Conservation (phyloP, 106 monocot species). For the Amphibolis antarctica region DNA sequence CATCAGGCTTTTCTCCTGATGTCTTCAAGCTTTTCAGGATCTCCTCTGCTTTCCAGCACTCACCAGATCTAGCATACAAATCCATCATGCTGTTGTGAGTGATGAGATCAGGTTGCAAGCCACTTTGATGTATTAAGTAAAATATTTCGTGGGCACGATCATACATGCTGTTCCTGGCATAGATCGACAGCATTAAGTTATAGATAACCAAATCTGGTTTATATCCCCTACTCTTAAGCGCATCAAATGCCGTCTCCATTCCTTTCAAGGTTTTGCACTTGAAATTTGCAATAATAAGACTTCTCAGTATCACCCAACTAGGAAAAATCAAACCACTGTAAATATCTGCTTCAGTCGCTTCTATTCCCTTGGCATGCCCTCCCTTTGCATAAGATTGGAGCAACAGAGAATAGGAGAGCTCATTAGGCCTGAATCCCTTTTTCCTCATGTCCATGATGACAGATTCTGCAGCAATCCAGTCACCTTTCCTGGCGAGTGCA, state of each 20-base stretch:
- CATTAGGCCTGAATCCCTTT: conserved; percentile 83
- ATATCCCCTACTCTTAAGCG: conserved; percentile 60
- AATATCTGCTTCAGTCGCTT: conserved; percentile 51
- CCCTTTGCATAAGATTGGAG: conserved; percentile 70
- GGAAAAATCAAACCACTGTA: conserved; percentile 58
- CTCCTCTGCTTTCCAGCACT: conserved; percentile 82
- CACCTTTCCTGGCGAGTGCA: conserved; percentile 70
- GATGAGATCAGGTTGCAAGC: conserved; percentile 65
- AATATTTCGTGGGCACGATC: conserved; percentile 67
- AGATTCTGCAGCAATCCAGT: conserved; percentile 62
- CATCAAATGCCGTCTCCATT: conserved; percentile 60
- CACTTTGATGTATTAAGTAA: conserved; percentile 32
- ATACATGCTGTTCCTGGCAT: conserved; percentile 66
- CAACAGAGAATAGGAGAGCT: conserved; percentile 60
- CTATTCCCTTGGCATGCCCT: conserved; percentile 44
- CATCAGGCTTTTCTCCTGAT: conserved; percentile 40
- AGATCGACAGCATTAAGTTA: conserved; percentile 84
- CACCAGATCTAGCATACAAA: conserved; percentile 64
- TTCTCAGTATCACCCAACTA: conserved; percentile 81
- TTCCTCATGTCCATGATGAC: conserved; percentile 53
- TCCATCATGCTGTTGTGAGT: conserved; percentile 91
- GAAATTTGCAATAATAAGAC: conserved; percentile 69
- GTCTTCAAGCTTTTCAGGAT: conserved; percentile 40
- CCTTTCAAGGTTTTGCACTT: conserved; percentile 55
- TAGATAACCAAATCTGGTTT: conserved; percentile 65